Evolutionary conservation across 164 flowering plant species (phyloP).

Genomic region (Brasenia schreberi): DNA sequence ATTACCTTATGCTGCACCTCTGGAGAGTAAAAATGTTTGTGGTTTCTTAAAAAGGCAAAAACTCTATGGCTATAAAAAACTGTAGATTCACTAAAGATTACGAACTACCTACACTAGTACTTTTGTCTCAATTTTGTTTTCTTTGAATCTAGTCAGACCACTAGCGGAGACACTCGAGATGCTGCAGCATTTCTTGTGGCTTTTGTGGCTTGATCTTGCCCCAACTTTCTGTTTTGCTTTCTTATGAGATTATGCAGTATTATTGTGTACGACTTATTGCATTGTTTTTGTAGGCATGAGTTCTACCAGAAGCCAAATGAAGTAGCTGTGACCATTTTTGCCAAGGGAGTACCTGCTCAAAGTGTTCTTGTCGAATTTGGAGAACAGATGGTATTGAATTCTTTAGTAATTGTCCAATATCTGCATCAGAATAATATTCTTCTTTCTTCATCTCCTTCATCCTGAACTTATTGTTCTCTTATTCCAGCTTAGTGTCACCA

Average conservation of each 20-base stretch:
- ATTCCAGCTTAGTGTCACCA: slow-evolving; percentile 67
- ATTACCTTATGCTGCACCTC: too few relatives aligned
- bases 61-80: too few relatives aligned
- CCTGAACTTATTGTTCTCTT: neutral
- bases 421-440: too few relatives aligned
- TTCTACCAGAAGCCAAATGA: slow-evolving; percentile 86
- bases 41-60: too few relatives aligned
- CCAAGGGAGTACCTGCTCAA: slow-evolving; percentile 59
- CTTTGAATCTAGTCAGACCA: too few relatives aligned
- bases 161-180: too few relatives aligned
- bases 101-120: too few relatives aligned
- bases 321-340: slow-evolving; percentile 84
- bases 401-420: neutral
- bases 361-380: slow-evolving; percentile 68
- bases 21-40: too few relatives aligned
- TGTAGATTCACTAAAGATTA: too few relatives aligned
- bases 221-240: neutral
- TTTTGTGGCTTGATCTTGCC: neutral
- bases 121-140: too few relatives aligned
- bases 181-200: neutral
- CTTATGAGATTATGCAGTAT: neutral
- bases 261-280: neutral
- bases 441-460: neutral
- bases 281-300: slow-evolving; percentile 51
- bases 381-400: slow-evolving; percentile 68